These are phyloP conservation scores for Arthrobotrys pseudoclavata DNA, from an alignment of 2,329 filamentous ascomycete genomes.

Conservation along the genomic window DNA sequence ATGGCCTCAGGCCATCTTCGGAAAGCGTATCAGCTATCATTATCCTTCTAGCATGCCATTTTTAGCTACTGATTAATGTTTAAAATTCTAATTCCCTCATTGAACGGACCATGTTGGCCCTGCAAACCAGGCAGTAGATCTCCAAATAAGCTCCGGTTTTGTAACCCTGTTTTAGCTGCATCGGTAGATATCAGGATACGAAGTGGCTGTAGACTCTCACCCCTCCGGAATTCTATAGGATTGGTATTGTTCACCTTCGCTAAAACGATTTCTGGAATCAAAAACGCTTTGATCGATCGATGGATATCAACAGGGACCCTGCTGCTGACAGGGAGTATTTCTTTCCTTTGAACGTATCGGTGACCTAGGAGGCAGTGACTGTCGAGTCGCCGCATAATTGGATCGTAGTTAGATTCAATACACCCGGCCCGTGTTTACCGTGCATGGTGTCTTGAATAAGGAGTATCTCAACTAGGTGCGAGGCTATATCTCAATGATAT, in stretches of 20 bases:
- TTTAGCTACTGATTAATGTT: not conserved
- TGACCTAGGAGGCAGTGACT: not conserved
- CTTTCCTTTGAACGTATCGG: not conserved
- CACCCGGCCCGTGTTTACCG: conserved; percentile 24
- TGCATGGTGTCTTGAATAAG: not conserved
- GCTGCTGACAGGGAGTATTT: not conserved
- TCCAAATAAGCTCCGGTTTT: not conserved
- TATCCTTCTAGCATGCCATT: not conserved
- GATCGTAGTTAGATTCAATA: not conserved
- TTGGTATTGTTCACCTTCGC: conserved; percentile 15
- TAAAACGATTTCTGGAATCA: not conserved
- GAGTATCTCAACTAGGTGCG: no score
- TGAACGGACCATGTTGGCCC: conserved; percentile 2
- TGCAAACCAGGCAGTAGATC: not conserved
- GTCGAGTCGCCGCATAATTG: not conserved
- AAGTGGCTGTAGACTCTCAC: not conserved
- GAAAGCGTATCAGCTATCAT: not conserved
- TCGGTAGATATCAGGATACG: conserved; percentile 8
- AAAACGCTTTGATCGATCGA: not conserved
- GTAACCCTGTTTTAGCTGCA: conserved; percentile 1
- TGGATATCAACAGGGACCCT: not conserved
- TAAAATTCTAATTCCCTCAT: conserved; percentile 22
- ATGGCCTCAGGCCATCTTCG: not conserved
- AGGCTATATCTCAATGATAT: not conserved
- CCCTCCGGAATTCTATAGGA: not conserved